Base-by-base conservation (phyloP, 768 basidiomycete species). In the Boletus edulis region DNA sequence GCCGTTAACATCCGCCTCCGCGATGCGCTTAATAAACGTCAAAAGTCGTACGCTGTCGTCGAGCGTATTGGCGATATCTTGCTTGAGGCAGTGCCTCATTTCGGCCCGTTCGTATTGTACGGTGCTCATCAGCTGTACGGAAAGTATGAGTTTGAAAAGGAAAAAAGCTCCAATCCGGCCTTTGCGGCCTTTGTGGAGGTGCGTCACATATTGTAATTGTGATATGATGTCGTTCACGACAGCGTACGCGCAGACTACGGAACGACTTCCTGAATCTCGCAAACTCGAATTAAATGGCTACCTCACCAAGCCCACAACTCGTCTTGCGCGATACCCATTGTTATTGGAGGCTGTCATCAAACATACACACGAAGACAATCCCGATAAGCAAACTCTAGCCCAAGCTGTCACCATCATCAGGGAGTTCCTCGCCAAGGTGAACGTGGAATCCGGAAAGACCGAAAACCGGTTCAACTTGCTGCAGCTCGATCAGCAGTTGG, bases 61-160 rank as follows among this genome's bases (percentile, higher is more conserved):
- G 89, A 94, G 63, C 78, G 83, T 51, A 89, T 99, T 52, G 93
- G 93, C 0, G 97, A 99, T 72, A 84, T 98, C 55, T 80, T 98
- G 24, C 73, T 93, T 43, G 95, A 98, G 32, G 75, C 81, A 20
- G 91, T 95, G 2, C 91, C 91, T 1, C 81, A 88, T 66, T 97
- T 99, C 62, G 82, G 78, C 11, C 97, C 97, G 2, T 99, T 98
- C 65, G 94, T 98, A 46, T 84, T 84, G 34, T 99, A 98, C 65
- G 97, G 96, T 42, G 86, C 94, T 10, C 96, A 98, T 67, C 97
- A 99, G 71, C 76, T 98, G 53, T 98, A 96, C 67, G 97, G 97
- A 13, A 99, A 98, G 73, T 98, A 93, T 69, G 95, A 98, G 74
- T 98, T 99, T 70, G 97, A 99, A 77, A 96, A 92, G 79, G 97